phyloP scores from a whole-genome alignment of 257 asterid species.

The Sherardia arvensis region DNA sequence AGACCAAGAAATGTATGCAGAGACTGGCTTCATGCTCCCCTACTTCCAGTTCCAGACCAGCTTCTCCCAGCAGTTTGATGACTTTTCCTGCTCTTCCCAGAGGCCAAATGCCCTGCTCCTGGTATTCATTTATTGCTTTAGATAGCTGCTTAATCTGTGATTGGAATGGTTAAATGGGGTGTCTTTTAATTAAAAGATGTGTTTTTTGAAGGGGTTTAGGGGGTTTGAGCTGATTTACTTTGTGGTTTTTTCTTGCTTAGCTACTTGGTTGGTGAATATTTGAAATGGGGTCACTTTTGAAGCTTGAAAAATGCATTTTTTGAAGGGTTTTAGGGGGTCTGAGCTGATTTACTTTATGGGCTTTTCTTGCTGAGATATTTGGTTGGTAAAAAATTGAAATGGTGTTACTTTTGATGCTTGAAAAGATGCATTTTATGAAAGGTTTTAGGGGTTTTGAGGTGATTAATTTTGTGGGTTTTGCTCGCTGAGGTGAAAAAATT shows the following conservation, averaged over 20 bases:
- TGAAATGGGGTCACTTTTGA: no score
- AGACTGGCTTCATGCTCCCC: constrained; percentile 53
- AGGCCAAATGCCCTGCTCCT: constrained; percentile 37
- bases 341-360: no score
- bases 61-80: constrained; percentile 48
- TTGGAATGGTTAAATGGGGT: constrained; percentile 7
- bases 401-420: not conserved
- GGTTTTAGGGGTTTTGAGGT: not conserved
- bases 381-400: no score
- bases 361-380: no score
- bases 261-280: no score
- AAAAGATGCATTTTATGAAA: not conserved
- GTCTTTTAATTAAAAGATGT: not conserved
- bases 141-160: constrained; percentile 8
- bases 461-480: constrained; percentile 1
- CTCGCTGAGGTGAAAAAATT: not conserved
- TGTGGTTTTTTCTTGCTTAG: no score
- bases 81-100: constrained; percentile 37
- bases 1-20: constrained; percentile 58
- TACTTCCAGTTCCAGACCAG: constrained; percentile 58
- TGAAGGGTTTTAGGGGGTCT: no score
- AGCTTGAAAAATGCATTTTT: no score
- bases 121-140: constrained; percentile 34
- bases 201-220: no score
- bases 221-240: no score